Base-by-base conservation (phyloP, 2,329 filamentous ascomycete genomes). In the Talaromyces albobiverticillius region DNA sequence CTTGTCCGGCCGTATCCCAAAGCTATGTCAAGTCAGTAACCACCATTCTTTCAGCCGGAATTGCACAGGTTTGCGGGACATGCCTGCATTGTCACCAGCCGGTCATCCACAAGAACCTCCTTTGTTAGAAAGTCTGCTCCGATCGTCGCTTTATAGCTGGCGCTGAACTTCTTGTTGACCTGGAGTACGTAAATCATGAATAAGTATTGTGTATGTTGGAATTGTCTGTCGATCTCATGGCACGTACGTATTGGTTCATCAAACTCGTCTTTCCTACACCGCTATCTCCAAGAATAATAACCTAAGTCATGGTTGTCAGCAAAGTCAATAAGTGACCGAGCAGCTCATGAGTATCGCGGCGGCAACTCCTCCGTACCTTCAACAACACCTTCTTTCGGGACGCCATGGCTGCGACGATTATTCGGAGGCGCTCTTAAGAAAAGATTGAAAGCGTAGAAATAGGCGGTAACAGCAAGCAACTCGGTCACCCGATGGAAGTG, bases 111-210 rank as follows among this genome's bases (percentile, higher is more conserved):
- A 61, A 96, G 80, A 38, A 99, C 94, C 79, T 99, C 94, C 73
- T 96, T 95, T 54, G 94, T 99, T 58, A 99, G 81, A 76, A 99
- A 99, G 75, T 99, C 94, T 72, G 94, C 94, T 63, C 94, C 94
- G 72, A 99, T 99, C 43, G 94, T 99, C 57, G 94, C 94, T 79
- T 99, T 99, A 85, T 99, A 99, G 79, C 92, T 96, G 63, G 92
- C 93, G 73, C 92, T 96, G 81, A 99, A 99, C 75, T 99, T 97
- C 80, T 99, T 99, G 82, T 99, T 99, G 83, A 99, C 93, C 93
- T 97, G 63, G 31, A 52, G 26, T 46, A n/a, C 16, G n/a, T 31
- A 26, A 11, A 36, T 50, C 7, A 45, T 22, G 62, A 45, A 46
- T 52, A 31, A 51, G 26, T 42, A 50, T 22, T 16, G 23, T 23